Evolutionary conservation across 1,284 basidiomycete species (phyloP), one percentile per base, ranked within the genome.

Genomic region (Ganoderma resinaceum): DNA sequence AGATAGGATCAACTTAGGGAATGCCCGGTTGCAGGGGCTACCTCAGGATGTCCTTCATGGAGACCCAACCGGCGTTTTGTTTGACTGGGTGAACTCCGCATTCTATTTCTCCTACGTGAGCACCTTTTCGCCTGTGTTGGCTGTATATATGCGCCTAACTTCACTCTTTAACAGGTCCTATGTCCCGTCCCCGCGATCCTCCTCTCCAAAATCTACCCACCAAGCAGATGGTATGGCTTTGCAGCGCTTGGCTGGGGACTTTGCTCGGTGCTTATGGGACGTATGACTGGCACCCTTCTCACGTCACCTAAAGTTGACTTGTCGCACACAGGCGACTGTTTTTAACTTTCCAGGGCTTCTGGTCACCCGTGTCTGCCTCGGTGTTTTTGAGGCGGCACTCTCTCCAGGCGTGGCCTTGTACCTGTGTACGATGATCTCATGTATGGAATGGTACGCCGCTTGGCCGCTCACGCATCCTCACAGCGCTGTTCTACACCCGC

Each of bases 61-160:
- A 2, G 92, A 94, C 74, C 85, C 85, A 8, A 89, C 87, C 0
- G 92, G 92, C 2, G 72, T 83, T 20, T 80, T 87, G 29, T 94
- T 91, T 74, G 91, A 92, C 75, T 93, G 91, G 91, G 80, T 92
- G 62, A 91, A 88, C 68, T 91, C 92, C 0, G 84, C 85, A 3
- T 94, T 94, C 78, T 94, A 89, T 79, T 88, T 94, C 78, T 87
- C 92, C 68, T 93, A 92, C 75, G 91, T 91, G 70, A 63, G 88
- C 23, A n/a, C 38, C 31, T 58, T 20, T 7, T 12, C 55, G 1
- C 31, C 35, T 46, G 11, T 11, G 37, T 33, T 29, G 37, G n/a
- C n/a, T 11, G 31, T 12, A 12, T n/a, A 35, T n/a, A 2, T 12
- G 8, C 55, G 23, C 33, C 18, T 37, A 33, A 63, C 16, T 26